Evolutionary conservation across 768 basidiomycete species (phyloP).

Genomic region (Boletales sp.): DNA sequence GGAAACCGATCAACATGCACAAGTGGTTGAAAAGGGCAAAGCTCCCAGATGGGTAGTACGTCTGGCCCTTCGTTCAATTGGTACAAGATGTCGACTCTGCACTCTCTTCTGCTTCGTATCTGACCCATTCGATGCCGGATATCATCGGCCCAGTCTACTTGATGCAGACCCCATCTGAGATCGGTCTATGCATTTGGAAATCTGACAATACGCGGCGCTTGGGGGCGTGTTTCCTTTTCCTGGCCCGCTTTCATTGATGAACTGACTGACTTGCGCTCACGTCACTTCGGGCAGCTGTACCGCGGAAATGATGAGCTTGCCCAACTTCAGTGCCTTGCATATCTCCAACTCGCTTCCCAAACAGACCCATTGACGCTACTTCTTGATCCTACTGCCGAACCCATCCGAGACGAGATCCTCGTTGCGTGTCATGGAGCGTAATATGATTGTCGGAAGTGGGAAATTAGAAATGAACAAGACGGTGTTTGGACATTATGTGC

Average conservation of each 20-base stretch:
- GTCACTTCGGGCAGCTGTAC: constrained; percentile 6
- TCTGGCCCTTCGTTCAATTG: background rate
- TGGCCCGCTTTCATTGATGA: too few species aligned
- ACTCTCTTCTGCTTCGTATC: background rate
- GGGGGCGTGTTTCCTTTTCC: constrained; percentile 3
- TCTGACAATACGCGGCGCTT: constrained; percentile 10
- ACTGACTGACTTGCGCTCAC: too few species aligned
- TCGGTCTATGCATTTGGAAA: constrained; percentile 7
- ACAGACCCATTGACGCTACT: constrained; percentile 9
- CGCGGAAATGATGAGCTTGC: background rate
- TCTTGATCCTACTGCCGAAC: constrained; percentile 5
- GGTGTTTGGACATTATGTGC: constrained; percentile 4
- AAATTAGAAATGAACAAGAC: constrained; percentile 13
- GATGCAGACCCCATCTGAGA: constrained; percentile 5
- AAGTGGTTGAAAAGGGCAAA: constrained; percentile 13
- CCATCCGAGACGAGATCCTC: constrained; percentile 12
- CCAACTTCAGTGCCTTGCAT: constrained; percentile 4
- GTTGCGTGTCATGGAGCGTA: constrained; percentile 5
- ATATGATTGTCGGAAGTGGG: constrained; percentile 7
- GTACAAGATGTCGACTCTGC: background rate
- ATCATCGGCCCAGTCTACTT: constrained; percentile 5
- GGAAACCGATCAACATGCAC: constrained; percentile 5
- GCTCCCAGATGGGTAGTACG: constrained; percentile 12
- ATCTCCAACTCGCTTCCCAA: constrained; percentile 2
- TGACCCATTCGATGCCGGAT: too few species aligned